Base-by-base conservation (phyloP, 352 stramenopile genomes). In the Blastocystis sp. region DNA sequence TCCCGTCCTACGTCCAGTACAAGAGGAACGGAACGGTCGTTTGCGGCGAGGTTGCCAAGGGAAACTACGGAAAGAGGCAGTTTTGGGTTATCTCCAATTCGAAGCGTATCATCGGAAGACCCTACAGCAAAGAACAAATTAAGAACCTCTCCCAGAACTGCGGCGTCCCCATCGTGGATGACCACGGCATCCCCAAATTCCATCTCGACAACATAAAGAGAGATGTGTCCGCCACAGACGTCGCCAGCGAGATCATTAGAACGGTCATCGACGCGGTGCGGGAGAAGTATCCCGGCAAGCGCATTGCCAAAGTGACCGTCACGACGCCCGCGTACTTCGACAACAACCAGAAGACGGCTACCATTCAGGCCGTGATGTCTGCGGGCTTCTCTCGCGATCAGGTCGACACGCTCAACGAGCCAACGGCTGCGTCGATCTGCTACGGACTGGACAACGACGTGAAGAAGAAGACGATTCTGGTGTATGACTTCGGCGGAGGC, bases 101-200 rank as follows among this genome's bases (percentile, higher is more conserved):
- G 26, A 81, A 81, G 37, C 31, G 71, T 41, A 16, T 81, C 24
- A 59, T 81, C n/a, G 71, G 71, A 1, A 12, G 29, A 26, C 41
- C 35, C n/a, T 81, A 51, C 71, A 45, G 26, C 13, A 51, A 66
- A 10, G 13, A 29, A 10, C n/a, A 45, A 9, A 61, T 67, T 55
- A 9, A 74, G 24, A 1, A 65, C 50, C 96, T 98, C 92, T 98
- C 97, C 94, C 98, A 98, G 93, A n/a, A 63, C 2, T 81, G 35
- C 35, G 71, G 71, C 24, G 71, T 63, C 24, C 35, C n/a, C 26
- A 61, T 81, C n/a, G 50, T 41, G 9, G 45, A 81, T 19, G 19
- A 13, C 9, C 35, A 81, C 62, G 50, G 50, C 3, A 81, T 66
- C 35, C 37, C 71, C 35, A 31, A 31, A 16, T 81, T 67, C 35